Evolutionary conservation across 2,329 filamentous ascomycete species (phyloP).

Genomic region (Aspergillus carbonarius): DNA sequence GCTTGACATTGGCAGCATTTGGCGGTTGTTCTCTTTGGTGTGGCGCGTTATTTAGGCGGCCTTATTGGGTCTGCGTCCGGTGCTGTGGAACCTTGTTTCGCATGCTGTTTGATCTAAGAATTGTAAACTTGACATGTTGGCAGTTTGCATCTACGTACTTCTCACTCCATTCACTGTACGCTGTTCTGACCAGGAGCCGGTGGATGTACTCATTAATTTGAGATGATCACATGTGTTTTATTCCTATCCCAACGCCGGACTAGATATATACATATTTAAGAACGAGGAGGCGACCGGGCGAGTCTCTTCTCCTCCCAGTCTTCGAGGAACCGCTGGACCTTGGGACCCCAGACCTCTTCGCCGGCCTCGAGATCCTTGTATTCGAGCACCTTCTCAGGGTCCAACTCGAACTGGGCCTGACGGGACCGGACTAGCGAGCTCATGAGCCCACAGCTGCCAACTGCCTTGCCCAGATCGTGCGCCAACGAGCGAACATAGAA

Average conservation of each 20-base stretch:
- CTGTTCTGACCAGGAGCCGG: no score
- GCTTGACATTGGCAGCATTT: background rate
- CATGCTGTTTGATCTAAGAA: no score
- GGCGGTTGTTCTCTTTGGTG: background rate
- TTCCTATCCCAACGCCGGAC: background rate
- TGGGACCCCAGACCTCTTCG: constrained; percentile 78
- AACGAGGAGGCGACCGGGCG: background rate
- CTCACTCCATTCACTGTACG: background rate
- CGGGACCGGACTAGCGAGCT: constrained; percentile 74
- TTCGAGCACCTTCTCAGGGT: constrained; percentile 69
- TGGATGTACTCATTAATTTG: no score
- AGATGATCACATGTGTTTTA: background rate
- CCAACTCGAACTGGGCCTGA: constrained; percentile 77
- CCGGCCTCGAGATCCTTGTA: constrained; percentile 74
- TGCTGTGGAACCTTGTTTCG: background rate
- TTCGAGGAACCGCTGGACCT: constrained; percentile 62
- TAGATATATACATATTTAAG: background rate
- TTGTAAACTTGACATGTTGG: background rate
- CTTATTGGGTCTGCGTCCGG: background rate
- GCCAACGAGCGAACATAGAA: constrained; percentile 96
- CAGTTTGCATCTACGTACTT: background rate
- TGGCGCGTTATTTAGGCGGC: background rate
- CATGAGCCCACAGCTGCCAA: constrained; percentile 84
- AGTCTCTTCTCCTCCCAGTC: constrained; percentile 49
- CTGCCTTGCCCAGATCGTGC: constrained; percentile 82